phyloP scores from a whole-genome alignment of 768 basidiomycete species.

The Mrakia hoshinonis region DNA sequence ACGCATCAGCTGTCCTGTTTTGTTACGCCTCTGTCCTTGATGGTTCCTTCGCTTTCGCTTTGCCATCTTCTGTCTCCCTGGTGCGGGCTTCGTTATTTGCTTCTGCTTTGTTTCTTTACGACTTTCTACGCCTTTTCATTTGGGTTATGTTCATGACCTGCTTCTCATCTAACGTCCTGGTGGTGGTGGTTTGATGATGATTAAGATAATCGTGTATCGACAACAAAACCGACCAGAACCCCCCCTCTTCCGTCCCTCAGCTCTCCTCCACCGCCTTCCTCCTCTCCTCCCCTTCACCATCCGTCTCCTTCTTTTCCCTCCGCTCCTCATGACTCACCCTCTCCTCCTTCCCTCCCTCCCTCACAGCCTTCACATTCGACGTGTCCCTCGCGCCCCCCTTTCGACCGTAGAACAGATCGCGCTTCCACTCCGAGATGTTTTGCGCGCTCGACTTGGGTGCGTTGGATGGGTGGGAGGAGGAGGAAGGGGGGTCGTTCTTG shows the following conservation, averaged over 20 bases:
- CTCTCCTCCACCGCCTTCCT: not conserved
- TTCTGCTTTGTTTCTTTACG: too few species aligned
- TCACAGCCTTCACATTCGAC: not conserved
- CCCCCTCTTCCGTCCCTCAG: not conserved
- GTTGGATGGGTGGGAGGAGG: not conserved
- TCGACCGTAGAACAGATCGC: slow-evolving; percentile 4
- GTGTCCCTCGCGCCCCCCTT: not conserved
- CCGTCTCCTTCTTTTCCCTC: not conserved
- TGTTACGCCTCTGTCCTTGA: too few species aligned
- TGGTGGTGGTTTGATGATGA: too few species aligned
- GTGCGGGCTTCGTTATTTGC: too few species aligned
- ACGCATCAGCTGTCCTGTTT: too few species aligned
- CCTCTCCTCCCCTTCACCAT: not conserved
- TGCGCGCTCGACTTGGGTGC: not conserved
- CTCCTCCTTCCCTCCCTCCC: not conserved
- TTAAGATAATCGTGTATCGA: too few species aligned
- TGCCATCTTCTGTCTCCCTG: too few species aligned
- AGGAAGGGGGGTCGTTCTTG: not conserved
- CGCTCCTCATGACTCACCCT: not conserved
- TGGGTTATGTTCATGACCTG: too few species aligned
- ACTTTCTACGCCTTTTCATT: too few species aligned
- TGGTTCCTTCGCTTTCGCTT: too few species aligned
- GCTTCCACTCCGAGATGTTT: slow-evolving; percentile 2
- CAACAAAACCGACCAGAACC: too few species aligned
- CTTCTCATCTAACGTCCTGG: too few species aligned